Evolutionary conservation across 768 basidiomycete genomes (phyloP).

Genomic region (Collybiopsis confluens): DNA sequence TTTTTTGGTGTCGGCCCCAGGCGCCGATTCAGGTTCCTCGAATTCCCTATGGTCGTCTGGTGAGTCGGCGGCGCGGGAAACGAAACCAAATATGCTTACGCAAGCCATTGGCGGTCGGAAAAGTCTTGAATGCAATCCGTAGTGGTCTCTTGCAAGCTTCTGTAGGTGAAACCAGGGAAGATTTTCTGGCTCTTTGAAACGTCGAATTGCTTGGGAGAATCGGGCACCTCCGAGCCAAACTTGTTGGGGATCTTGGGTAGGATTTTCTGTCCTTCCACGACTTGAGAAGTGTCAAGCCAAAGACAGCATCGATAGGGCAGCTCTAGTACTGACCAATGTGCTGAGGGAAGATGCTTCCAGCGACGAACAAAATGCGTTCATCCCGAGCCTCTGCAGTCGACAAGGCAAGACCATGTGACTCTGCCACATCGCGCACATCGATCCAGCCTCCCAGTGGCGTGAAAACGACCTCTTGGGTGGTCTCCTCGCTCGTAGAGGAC

Average conservation of each 20-base stretch:
- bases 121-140: background rate
- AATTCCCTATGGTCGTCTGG: too few relatives aligned
- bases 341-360: conserved; percentile 14
- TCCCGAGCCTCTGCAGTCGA: conserved; percentile 43
- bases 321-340: background rate
- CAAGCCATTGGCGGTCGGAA: background rate
- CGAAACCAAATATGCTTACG: too few relatives aligned
- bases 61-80: too few relatives aligned
- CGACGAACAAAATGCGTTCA: conserved; percentile 46
- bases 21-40: too few relatives aligned
- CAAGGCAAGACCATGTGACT: conserved; percentile 48
- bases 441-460: conserved; percentile 28
- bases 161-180: background rate
- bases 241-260: background rate
- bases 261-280: background rate
- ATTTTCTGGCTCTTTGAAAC: background rate
- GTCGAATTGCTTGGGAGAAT: background rate
- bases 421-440: conserved; percentile 47
- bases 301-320: background rate
- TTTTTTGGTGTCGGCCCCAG: too few relatives aligned
- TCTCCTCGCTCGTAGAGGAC: conserved; percentile 12
- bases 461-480: conserved; percentile 20
- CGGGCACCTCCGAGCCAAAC: background rate
- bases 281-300: background rate
- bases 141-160: background rate